phyloP scores from a whole-genome alignment of 495 filamentous ascomycete species.

The Penicillium samsonianum region DNA sequence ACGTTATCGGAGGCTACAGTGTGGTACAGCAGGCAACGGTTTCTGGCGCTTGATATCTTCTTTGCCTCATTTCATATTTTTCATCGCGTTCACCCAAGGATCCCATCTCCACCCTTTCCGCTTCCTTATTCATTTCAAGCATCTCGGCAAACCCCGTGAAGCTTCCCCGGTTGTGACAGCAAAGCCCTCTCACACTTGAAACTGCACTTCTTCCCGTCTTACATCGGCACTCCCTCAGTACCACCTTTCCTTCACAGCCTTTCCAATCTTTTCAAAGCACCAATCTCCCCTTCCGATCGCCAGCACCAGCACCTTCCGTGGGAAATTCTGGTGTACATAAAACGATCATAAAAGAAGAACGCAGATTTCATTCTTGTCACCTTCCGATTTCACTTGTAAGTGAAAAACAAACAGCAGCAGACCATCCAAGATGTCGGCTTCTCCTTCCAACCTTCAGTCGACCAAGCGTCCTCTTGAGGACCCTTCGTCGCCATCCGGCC shows the following conservation, averaged over 20 bases:
- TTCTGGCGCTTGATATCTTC: slow-evolving; percentile 17
- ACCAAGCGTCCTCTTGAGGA: slow-evolving; percentile 97
- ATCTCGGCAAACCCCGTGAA: slow-evolving; percentile 18
- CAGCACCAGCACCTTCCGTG: slow-evolving; percentile 90
- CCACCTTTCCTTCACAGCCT: slow-evolving; percentile 40
- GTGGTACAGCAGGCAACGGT: slow-evolving; percentile 11
- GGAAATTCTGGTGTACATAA: slow-evolving; percentile 88
- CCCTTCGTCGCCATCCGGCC: slow-evolving; percentile 88
- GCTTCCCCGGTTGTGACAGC: slow-evolving; percentile 20
- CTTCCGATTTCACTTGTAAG: slow-evolving; percentile 45
- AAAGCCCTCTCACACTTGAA: slow-evolving; percentile 22
- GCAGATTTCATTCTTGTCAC: slow-evolving; percentile 47
- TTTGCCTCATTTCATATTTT: slow-evolving; percentile 26
- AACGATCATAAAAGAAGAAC: slow-evolving; percentile 58
- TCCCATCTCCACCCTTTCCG: slow-evolving; percentile 17
- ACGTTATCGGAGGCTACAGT: slow-evolving; percentile 15
- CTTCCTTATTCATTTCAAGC: slow-evolving; percentile 19
- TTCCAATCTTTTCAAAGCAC: slow-evolving; percentile 42
- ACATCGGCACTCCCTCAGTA: slow-evolving; percentile 30
- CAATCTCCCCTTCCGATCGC: slow-evolving; percentile 49
- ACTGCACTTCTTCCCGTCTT: slow-evolving; percentile 34
- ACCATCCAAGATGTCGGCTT: slow-evolving; percentile 57
- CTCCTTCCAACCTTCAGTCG: slow-evolving; percentile 62
- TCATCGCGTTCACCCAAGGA: slow-evolving; percentile 29
- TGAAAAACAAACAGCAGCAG: slow-evolving; percentile 38